Evolutionary conservation across 495 filamentous ascomycete species (phyloP).

Genomic region (Stereocaulon alpinum): DNA sequence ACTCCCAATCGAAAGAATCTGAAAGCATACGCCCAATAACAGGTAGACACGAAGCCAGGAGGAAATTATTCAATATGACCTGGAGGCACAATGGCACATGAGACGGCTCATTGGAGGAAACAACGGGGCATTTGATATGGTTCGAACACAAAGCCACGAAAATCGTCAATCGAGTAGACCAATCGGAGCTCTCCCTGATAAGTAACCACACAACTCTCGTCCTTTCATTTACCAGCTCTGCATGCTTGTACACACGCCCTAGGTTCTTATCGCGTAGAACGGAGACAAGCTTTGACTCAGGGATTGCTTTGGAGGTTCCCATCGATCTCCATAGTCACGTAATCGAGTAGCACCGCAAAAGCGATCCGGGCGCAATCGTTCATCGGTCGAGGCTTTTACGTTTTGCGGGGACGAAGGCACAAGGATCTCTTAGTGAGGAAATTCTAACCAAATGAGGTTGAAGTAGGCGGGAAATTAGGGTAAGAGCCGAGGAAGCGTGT

Average conservation of each 20-base stretch:
- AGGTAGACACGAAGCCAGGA: no score
- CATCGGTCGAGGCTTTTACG: background rate
- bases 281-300: background rate
- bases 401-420: constrained; percentile 1
- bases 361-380: background rate
- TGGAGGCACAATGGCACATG: no score
- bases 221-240: background rate
- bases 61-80: no score
- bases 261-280: no score
- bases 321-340: no score
- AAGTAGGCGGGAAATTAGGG: background rate
- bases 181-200: background rate
- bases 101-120: no score
- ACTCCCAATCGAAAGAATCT: no score
- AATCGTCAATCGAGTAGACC: background rate
- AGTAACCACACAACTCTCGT: background rate
- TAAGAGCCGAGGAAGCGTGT: background rate
- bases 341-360: background rate
- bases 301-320: background rate
- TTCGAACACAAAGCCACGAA: background rate
- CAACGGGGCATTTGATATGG: background rate
- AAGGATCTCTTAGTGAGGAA: background rate
- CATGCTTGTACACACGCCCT: no score
- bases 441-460: constrained; percentile 2
- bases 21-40: no score